phyloP scores from a whole-genome alignment of 2,329 filamentous ascomycete genomes.

The Aspergillus luchuensis region DNA sequence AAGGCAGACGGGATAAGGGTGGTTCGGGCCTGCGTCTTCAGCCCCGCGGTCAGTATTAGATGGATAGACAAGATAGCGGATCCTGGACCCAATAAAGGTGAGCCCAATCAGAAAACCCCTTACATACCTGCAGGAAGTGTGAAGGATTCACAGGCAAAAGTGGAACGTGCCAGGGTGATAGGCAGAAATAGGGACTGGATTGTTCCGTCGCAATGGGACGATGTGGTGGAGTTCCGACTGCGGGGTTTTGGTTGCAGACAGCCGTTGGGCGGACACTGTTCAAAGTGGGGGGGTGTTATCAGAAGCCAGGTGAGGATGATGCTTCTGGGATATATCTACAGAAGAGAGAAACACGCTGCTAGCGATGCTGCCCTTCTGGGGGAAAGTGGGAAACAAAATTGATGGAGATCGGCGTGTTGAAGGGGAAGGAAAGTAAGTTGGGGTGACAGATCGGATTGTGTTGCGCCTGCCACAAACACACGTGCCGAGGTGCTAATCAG shows the following conservation, averaged over 20 bases:
- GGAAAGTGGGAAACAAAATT: too few species aligned
- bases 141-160: not conserved
- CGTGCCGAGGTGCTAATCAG: not conserved
- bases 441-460: not conserved
- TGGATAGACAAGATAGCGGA: not conserved
- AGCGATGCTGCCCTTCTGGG: too few species aligned
- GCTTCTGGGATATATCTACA: not conserved
- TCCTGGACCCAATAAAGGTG: not conserved
- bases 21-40: conserved; percentile 2
- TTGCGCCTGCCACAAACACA: not conserved
- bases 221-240: conserved; percentile 7
- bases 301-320: not conserved
- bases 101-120: not conserved
- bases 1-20: not conserved
- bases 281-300: too few species aligned
- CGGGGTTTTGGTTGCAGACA: conserved; percentile 3
- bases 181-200: not conserved
- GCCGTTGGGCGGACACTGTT: not conserved
- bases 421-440: not conserved
- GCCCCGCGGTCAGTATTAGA: conserved; percentile 7
- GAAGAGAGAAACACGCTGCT: not conserved
- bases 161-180: not conserved
- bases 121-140: not conserved
- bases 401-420: not conserved
- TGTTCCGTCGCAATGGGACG: conserved; percentile 1